Evolutionary conservation across 306 rosid species (phyloP).

Genomic region (Ziziphus jujuba): DNA sequence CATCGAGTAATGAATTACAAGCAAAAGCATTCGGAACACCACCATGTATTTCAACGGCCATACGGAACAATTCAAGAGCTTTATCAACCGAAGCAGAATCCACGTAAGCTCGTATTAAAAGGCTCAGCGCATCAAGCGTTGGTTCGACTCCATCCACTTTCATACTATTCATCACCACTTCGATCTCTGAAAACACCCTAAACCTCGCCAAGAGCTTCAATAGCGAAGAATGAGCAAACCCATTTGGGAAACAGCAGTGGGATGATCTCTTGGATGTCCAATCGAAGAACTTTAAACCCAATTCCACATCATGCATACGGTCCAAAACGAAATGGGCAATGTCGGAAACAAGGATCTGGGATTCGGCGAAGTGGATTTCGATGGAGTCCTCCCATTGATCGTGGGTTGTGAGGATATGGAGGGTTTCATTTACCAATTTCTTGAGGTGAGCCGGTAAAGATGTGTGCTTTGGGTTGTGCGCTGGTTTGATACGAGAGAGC

Average conservation of each 20-base stretch:
- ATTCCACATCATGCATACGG: conserved; percentile 47
- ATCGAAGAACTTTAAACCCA: conserved; percentile 66
- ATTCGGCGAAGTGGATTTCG: conserved; percentile 49
- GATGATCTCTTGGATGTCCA: conserved; percentile 65
- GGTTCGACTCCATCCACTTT: conserved; percentile 40
- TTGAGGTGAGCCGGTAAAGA: conserved; percentile 28
- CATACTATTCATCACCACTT: conserved; percentile 44
- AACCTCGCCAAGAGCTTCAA: conserved; percentile 60
- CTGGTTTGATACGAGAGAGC: conserved; percentile 70
- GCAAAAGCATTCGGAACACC: conserved; percentile 49
- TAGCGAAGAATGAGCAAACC: conserved; percentile 60
- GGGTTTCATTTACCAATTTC: conserved; percentile 40
- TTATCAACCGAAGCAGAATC: conserved; percentile 57
- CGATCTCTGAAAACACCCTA: conserved; percentile 55
- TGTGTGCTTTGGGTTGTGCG: conserved; percentile 25
- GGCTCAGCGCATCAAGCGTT: conserved; percentile 50
- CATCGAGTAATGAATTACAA: conserved; percentile 54
- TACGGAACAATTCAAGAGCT: conserved; percentile 47
- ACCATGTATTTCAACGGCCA: conserved; percentile 35
- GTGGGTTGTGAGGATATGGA: conserved; percentile 57
- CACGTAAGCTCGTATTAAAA: conserved; percentile 45
- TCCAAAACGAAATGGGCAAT: conserved; percentile 77
- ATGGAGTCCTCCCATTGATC: conserved; percentile 55
- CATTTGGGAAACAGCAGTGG: conserved; percentile 43
- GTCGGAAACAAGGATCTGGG: conserved; percentile 50